Conservation (phyloP, 345 rosid genomes). For the Mercurialis annua region DNA sequence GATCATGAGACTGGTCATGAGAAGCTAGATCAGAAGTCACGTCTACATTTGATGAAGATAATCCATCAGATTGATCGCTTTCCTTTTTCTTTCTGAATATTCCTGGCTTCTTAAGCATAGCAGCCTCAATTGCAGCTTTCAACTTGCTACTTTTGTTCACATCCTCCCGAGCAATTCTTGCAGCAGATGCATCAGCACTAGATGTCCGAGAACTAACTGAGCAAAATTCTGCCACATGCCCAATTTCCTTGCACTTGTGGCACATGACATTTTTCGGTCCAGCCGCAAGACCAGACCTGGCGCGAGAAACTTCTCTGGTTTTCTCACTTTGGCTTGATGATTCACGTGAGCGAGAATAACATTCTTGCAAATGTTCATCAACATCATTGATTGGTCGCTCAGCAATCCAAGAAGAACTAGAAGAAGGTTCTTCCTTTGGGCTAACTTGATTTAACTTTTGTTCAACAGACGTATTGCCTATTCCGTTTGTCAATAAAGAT, state of each 20-base stretch:
- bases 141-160: conserved; percentile 50
- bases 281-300: conserved; percentile 37
- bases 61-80: conserved; percentile 46
- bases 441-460: conserved; percentile 44
- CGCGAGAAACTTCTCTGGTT: conserved; percentile 46
- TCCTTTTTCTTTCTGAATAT: conserved; percentile 54
- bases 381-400: conserved; percentile 41
- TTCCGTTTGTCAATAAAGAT: conserved; percentile 40
- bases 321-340: conserved; percentile 57
- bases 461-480: conserved; percentile 38
- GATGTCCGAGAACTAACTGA: conserved; percentile 38
- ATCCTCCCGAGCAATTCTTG: conserved; percentile 50
- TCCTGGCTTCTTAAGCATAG: conserved; percentile 72
- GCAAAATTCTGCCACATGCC: conserved; percentile 62
- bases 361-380: conserved; percentile 52
- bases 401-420: conserved; percentile 52
- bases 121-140: conserved; percentile 80
- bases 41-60: conserved; percentile 40
- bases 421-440: conserved; percentile 57
- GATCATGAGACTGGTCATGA: conserved; percentile 54
- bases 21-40: conserved; percentile 36
- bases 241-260: conserved; percentile 52
- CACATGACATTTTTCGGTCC: conserved; percentile 45
- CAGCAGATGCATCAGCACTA: conserved; percentile 42
- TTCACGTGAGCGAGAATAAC: conserved; percentile 45